A percentile compares a stretch with the other conserved stretches of the same genome.
These are phyloP conservation scores for Boletus subcaerulescens DNA, from an alignment of 768 basidiomycete genomes.

Conservation along the genomic window DNA sequence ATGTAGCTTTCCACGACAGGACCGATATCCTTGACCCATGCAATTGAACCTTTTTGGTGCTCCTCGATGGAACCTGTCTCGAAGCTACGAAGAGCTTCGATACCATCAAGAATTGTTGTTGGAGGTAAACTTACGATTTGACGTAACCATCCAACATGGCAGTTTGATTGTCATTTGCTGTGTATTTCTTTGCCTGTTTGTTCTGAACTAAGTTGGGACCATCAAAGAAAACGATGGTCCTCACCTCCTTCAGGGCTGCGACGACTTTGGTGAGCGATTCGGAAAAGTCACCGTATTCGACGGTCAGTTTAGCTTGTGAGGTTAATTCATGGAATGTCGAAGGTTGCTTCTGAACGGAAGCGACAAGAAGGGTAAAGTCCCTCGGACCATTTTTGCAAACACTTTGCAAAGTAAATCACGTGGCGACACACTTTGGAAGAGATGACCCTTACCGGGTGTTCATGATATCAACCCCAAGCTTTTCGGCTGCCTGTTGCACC, in stretches of 20 bases:
- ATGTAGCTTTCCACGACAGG: constrained; percentile 89
- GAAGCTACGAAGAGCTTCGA: constrained; percentile 41
- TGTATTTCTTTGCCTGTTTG: constrained; percentile 65
- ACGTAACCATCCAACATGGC: constrained; percentile 78
- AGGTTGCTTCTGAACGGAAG: constrained; percentile 54
- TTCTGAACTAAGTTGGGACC: neutral
- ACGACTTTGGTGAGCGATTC: constrained; percentile 51
- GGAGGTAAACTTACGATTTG: constrained; percentile 52
- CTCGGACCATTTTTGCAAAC: constrained; percentile 64
- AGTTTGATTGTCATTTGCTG: constrained; percentile 68
- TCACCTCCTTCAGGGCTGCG: constrained; percentile 57
- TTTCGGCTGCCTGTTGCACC: constrained; percentile 74
- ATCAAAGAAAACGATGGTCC: neutral
- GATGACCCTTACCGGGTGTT: constrained; percentile 65
- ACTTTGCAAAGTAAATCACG: constrained; percentile 34
- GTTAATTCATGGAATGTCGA: constrained; percentile 45
- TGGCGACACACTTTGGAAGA: neutral
- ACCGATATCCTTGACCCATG: constrained; percentile 86
- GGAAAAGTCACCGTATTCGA: constrained; percentile 78
- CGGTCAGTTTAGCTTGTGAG: constrained; percentile 48
- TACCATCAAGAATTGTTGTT: neutral
- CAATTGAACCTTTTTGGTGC: constrained; percentile 72
- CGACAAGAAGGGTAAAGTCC: constrained; percentile 70
- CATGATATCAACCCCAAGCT: constrained; percentile 67
- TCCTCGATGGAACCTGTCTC: constrained; percentile 73